Evolutionary conservation across 2,329 filamentous ascomycete species (phyloP).

Genomic region (Colletotrichum incanum): DNA sequence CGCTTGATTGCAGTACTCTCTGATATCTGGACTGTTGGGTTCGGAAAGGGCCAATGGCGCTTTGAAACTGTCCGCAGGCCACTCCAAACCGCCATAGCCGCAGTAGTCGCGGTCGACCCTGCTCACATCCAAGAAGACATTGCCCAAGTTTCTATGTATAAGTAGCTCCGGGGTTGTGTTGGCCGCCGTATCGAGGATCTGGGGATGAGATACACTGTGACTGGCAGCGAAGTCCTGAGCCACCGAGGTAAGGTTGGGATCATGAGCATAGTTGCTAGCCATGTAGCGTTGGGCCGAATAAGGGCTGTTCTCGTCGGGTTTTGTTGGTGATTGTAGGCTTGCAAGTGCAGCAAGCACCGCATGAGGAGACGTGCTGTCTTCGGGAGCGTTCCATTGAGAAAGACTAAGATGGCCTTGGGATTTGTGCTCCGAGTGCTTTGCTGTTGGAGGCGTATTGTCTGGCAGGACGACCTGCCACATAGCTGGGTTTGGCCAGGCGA

Average conservation of each 20-base stretch:
- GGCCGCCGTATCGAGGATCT: too few species aligned
- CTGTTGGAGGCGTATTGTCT: constrained; percentile 53
- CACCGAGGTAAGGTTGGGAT: neutral
- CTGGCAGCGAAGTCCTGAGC: neutral
- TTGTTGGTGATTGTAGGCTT: neutral
- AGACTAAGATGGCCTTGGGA: neutral
- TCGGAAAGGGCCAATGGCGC: neutral
- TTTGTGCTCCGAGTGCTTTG: constrained; percentile 39
- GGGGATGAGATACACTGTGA: neutral
- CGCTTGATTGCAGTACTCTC: neutral
- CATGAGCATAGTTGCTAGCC: neutral
- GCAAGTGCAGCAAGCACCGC: neutral
- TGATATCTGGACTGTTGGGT: neutral
- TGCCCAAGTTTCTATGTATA: constrained; percentile 11
- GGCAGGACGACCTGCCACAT: constrained; percentile 75
- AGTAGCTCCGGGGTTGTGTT: neutral
- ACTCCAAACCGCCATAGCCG: neutral
- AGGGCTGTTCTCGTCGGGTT: neutral
- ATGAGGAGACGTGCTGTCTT: neutral
- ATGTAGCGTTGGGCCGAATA: neutral
- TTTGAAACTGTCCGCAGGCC: neutral
- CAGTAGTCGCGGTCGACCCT: constrained; percentile 59
- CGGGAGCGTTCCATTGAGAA: neutral
- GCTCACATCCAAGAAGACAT: constrained; percentile 53
- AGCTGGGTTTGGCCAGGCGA: constrained; percentile 83